Percentiles rank a stretch among this genome's conserved stretches.
phyloP scores from a whole-genome alignment of 768 basidiomycete genomes.

The Cyathus striatus region DNA sequence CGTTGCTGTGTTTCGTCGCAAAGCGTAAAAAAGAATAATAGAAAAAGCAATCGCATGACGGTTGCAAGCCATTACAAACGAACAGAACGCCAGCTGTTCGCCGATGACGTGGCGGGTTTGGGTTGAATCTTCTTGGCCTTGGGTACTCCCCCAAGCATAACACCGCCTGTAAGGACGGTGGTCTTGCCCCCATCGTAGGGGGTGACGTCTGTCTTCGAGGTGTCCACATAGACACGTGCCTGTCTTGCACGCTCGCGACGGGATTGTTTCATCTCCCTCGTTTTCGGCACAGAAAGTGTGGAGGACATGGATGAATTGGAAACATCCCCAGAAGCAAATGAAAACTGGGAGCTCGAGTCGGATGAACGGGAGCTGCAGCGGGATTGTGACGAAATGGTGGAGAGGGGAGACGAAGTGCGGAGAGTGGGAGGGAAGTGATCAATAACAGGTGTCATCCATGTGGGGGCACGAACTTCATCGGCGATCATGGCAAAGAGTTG shows the following conservation, averaged over 20 bases:
- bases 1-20: conserved; percentile 8
- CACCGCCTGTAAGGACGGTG: conserved; percentile 37
- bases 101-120: conserved; percentile 17
- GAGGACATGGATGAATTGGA: too few relatives aligned
- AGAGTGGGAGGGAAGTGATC: conserved; percentile 16
- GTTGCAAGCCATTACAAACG: conserved; percentile 34
- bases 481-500: conserved; percentile 32
- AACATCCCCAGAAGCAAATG: conserved; percentile 24
- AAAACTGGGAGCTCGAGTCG: conserved; percentile 7
- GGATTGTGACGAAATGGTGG: conserved; percentile 20
- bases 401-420: conserved; percentile 8
- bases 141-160: conserved; percentile 31
- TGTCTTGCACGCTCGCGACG: conserved; percentile 2
- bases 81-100: conserved; percentile 53
- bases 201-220: conserved; percentile 18
- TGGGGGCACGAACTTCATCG: conserved; percentile 14
- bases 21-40: conserved; percentile 1
- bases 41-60: conserved; percentile 2
- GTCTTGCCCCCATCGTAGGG: conserved; percentile 38
- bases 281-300: conserved; percentile 25
- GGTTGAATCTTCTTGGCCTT: conserved; percentile 10
- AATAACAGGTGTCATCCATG: conserved; percentile 29
- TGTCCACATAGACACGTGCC: conserved; percentile 16
- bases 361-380: conserved; percentile 42
- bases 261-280: conserved; percentile 2